Evolutionary conservation across 192 early-diverging fungal genomes (phyloP), one percentile per base, ranked within the genome.

Genomic region (Linnemannia hyalina): DNA sequence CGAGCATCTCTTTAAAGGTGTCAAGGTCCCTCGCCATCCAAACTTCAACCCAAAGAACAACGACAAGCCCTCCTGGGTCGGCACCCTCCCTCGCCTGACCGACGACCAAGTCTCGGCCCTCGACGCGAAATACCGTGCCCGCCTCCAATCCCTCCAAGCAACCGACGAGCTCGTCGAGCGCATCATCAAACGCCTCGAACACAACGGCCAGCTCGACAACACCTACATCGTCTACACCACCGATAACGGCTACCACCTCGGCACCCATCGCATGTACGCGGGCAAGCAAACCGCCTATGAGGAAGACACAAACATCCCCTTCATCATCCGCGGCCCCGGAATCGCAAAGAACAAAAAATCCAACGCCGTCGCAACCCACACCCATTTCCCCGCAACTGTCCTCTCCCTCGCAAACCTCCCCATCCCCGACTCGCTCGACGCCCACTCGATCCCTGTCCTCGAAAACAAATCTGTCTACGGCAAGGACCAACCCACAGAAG

Each of bases 221-320:
- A 93, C 92, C 18, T 92, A 91, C 63, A 82, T 95, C 26, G 81
- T 95, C 75, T 95, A 94, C 75, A 90, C 91, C 2, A 86, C 92
- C 23, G 94, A 95, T 70, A 95, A 95, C 74, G 94, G 94, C 26
- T 95, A 93, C 73, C 94, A 95, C 74, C 76, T 95, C 23, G 94
- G 94, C 7, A 88, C 91, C 23, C 93, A 94, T 65, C 91, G 93
- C 23, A 83, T 92, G 36, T 88, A 88, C 26, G 89, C 91, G 16
- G 94, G 94, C n/a, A 95, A 95, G 73, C 88, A 89, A 40, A 89
- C 91, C 13, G 89, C 90, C 29, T 90, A 90, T 73, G 93, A 95
- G 80, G 93, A 94, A 74, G 94, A 95, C 73, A 91, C 94, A 49
- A 92, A 93, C 73, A 89, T 93, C 35, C 91, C 90, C 23, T 90